Percentiles rank a stretch among this genome's conserved stretches.
Evolutionary conservation across 2,329 filamentous ascomycete genomes (phyloP).

Genomic region (Fusarium praegraminearum): DNA sequence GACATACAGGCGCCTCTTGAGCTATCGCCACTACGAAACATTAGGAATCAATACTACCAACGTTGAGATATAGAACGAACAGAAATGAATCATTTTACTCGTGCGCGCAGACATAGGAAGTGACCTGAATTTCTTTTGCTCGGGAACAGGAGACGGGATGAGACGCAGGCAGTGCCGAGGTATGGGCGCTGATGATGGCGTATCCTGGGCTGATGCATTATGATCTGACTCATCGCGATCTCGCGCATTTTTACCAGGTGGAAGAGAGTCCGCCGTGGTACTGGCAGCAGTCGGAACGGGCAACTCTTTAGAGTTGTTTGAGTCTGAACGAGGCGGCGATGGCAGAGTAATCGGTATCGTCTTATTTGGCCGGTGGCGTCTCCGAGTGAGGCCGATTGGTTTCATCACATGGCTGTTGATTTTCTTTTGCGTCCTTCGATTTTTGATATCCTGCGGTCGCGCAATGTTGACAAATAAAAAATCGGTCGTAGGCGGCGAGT

Average conservation of each 20-base stretch:
- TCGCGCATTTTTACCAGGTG: neutral
- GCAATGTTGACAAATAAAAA: slow-evolving; percentile 23
- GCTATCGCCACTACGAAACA: neutral
- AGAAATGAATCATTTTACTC: neutral
- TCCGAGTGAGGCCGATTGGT: slow-evolving; percentile 1
- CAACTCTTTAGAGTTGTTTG: rapidly evolving
- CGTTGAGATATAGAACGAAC: neutral
- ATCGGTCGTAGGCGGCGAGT: neutral
- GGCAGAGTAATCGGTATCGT: neutral
- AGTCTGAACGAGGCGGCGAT: neutral
- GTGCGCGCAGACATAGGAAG: neutral
- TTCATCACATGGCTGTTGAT: slow-evolving; percentile 32
- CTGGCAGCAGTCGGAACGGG: neutral
- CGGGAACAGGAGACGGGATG: neutral
- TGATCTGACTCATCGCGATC: neutral
- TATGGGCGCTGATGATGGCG: neutral
- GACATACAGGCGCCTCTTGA: neutral
- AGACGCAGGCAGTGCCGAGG: neutral
- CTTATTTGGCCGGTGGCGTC: neutral
- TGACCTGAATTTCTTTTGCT: neutral
- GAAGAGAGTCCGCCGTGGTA: neutral
- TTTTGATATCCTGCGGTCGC: slow-evolving; percentile 14
- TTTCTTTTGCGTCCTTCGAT: slow-evolving; percentile 2
- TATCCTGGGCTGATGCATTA: neutral
- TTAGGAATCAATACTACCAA: neutral